A percentile compares a stretch with the other conserved stretches of the same genome.
Conservation (phyloP, 202 grass and related monocot genomes). For the Digitaria exilis region DNA sequence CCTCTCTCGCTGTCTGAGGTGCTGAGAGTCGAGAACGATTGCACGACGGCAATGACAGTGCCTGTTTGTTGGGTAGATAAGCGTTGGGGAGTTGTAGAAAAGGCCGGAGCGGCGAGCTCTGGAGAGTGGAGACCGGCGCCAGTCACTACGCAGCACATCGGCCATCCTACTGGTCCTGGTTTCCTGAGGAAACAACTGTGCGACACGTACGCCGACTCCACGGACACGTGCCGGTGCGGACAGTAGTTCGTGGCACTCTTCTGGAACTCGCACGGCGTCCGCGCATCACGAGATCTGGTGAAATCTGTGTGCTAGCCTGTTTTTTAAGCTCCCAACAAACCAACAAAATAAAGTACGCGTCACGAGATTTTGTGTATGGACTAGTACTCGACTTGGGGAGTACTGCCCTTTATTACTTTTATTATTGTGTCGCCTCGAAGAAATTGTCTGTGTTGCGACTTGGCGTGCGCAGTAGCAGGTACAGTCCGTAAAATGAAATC, state of each 20-base stretch:
- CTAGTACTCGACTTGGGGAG: too few relatives aligned
- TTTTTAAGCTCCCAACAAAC: background rate
- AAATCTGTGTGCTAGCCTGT: background rate
- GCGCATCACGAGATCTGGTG: too few relatives aligned
- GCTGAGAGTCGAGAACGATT: background rate
- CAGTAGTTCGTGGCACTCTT: constrained; percentile 48
- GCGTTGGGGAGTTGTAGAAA: background rate
- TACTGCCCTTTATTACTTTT: too few relatives aligned
- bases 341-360: too few relatives aligned
- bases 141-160: background rate
- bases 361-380: too few relatives aligned
- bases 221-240: constrained; percentile 9
- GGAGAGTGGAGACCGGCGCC: background rate
- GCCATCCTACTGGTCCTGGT: constrained; percentile 19
- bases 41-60: background rate
- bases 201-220: constrained; percentile 35
- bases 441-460: background rate
- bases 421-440: background rate
- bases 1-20: background rate
- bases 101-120: background rate
- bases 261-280: constrained; percentile 17
- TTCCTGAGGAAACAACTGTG: background rate
- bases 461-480: background rate
- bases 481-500: background rate
- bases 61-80: background rate